Evolutionary conservation across 106 monocot species (phyloP), one percentile per base, ranked within the genome.

Genomic region (Dendrobium nobile): DNA sequence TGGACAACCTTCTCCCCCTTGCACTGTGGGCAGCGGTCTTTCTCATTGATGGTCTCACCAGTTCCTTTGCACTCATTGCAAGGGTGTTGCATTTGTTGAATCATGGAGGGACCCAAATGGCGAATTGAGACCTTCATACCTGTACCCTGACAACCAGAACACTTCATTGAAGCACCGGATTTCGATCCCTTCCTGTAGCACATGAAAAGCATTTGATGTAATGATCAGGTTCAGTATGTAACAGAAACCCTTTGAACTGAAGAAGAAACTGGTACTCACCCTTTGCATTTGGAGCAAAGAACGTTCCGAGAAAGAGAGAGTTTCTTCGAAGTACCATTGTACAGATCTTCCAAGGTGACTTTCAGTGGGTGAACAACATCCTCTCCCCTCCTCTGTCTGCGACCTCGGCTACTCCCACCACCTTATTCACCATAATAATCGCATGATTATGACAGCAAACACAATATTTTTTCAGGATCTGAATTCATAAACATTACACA

Each of bases 71-170:
- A 95, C 75, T 92, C 92, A 54, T 92, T 92, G 87, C 95, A 95
- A 61, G 92, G 90, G n/a, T 95, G 92, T 77, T 92, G 95, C 95
- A 95, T 92, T 47, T 95, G 95, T 48, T 95, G 95, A 73, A 95
- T 92, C 95, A 95, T 95, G 5, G 81, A 80, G 40, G 95, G 95
- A 4, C 95, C 95, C 56, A 95, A 59, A 10, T 95, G 95, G 7
- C 92, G 88, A 64, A 95, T 87, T 4, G 92, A 83, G 9, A 95
- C 92, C 85, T 92, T 95, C 85, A 95, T 87, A 27, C 95, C 95
- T 8, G 90, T 83, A 13, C 95, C 95, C 78, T 92, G 92, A 28
- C 95, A 92, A 47, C 86, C 87, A 16, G 86, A 11, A 47, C 95
- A 95, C 64, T 80, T 89, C 85, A 84, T 84, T 17, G 90, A 90